Base-by-base conservation (phyloP, 2,329 filamentous ascomycete genomes). In the Pseudopyricularia javanii region DNA sequence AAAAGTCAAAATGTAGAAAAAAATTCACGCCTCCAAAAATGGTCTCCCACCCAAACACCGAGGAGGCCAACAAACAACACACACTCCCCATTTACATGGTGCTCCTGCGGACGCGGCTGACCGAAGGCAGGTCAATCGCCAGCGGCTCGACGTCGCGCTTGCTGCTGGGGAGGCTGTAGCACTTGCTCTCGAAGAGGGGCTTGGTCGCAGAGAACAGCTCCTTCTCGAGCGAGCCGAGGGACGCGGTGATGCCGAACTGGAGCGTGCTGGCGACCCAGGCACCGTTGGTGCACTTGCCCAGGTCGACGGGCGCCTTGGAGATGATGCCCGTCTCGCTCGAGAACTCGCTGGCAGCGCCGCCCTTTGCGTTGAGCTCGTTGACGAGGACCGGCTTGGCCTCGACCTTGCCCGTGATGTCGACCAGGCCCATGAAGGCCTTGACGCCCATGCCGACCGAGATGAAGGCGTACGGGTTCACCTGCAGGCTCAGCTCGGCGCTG, bases 91-190 rank as follows among this genome's bases (percentile, higher is more conserved):
- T n/a, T n/a, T n/a, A n/a, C n/a, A n/a, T n/a, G n/a, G n/a, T n/a
- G n/a, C n/a, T n/a, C n/a, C n/a, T n/a, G n/a, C n/a, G n/a, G n/a
- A n/a, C n/a, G n/a, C n/a, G n/a, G n/a, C n/a, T n/a, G n/a, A n/a
- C n/a, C n/a, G n/a, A n/a, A n/a, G n/a, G n/a, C n/a, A n/a, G n/a
- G n/a, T n/a, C n/a, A n/a, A n/a, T n/a, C n/a, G n/a, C n/a, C n/a
- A n/a, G n/a, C n/a, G n/a, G n/a, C n/a, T n/a, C n/a, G n/a, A n/a
- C n/a, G n/a, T n/a, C n/a, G n/a, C n/a, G n/a, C n/a, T n/a, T n/a
- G n/a, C n/a, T n/a, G n/a, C n/a, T n/a, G n/a, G n/a, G n/a, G 74
- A 45, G 24, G 17, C 11, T 45, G 40, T 24, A 45, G 40, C 40
- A 45, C 22, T 45, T 17, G 28, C 28, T 49, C 48, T 35, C 9